Percentiles rank a stretch among this genome's conserved stretches.
phyloP scores from a whole-genome alignment of 306 rosid species.

The Medicago arabica region DNA sequence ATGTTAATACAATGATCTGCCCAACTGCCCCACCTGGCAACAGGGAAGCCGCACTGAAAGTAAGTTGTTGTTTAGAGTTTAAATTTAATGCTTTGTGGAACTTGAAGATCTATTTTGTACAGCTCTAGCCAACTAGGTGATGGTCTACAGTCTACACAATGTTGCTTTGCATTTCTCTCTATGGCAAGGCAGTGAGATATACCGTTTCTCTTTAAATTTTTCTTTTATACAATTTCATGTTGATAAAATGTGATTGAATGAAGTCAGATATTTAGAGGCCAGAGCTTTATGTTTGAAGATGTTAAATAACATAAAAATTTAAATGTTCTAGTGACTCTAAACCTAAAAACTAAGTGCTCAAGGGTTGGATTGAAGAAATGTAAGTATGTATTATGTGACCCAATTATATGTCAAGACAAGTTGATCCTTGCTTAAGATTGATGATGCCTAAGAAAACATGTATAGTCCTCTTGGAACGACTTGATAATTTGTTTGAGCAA shows the following conservation, averaged over 20 bases:
- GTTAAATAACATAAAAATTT: slow-evolving; percentile 16
- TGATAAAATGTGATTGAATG: slow-evolving; percentile 11
- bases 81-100: slow-evolving; percentile 29
- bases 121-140: background rate
- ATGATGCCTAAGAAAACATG: slow-evolving; percentile 20
- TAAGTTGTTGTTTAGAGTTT: slow-evolving; percentile 50
- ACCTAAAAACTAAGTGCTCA: slow-evolving; percentile 1
- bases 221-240: slow-evolving; percentile 18
- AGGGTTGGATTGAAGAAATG: slow-evolving; percentile 31
- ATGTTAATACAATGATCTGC: slow-evolving; percentile 70
- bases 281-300: slow-evolving; percentile 14
- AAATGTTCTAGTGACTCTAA: slow-evolving; percentile 4
- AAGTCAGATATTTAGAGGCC: slow-evolving; percentile 15
- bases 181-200: slow-evolving; percentile 14
- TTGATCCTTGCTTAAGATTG: slow-evolving; percentile 23
- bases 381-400: background rate
- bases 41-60: slow-evolving; percentile 87
- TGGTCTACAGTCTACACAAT: background rate
- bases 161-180: background rate
- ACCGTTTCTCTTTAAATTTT: slow-evolving; percentile 13
- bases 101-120: slow-evolving; percentile 15
- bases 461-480: slow-evolving; percentile 5
- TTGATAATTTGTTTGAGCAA: background rate
- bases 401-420: background rate
- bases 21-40: slow-evolving; percentile 87